Base-by-base conservation (phyloP, 2,329 filamentous ascomycete genomes). In the Talaromyces verruculosus region DNA sequence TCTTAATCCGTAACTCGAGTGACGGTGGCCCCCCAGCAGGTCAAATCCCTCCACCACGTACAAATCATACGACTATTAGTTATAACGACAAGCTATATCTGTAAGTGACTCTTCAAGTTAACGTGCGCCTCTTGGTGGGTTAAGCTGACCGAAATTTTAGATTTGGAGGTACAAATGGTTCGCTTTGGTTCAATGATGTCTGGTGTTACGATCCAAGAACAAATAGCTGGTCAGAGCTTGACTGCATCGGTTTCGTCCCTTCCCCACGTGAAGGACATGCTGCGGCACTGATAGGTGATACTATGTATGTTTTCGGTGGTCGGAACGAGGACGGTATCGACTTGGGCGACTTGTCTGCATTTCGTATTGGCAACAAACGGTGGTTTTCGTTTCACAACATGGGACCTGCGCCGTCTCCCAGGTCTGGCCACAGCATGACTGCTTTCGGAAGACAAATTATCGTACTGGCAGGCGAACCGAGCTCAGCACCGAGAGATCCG, bases 361-460 rank as follows among this genome's bases (percentile, higher is more conserved):
- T 92, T 78, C 85, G 88, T 60, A 91, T 91, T 71, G 88, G 90
- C 0, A 93, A 93, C 11, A 89, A 92, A 69, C 88, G 95, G 67
- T 99, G 95, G 95, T 99, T 98, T 77, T 99, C 95, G 41, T 99
- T 99, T 79, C 95, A 99, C 75, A 99, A 99, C 75, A 99, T 99
- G 95, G 95, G 95, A 0, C 93, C 93, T 2, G 96, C 93, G 0
- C 95, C 95, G 0, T 97, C 93, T 2, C 89, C 95, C 37, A 87
- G 95, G 67, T 98, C 94, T 17, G 95, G 95, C 1, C 95, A 99
- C 77, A 97, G 93, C 77, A 98, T 99, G 95, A 98, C 95, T 1
- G 89, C 93, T 1, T 92, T 94, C 68, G 92, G 92, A 35, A 97
- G 97, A 77, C 91, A 93, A 67, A 89, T 99, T 68, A 89, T 98